A percentile compares a stretch with the other conserved stretches of the same genome.
Evolutionary conservation across 805 yeast genomes (phyloP).

Genomic region (Lachancea dasiensis): DNA sequence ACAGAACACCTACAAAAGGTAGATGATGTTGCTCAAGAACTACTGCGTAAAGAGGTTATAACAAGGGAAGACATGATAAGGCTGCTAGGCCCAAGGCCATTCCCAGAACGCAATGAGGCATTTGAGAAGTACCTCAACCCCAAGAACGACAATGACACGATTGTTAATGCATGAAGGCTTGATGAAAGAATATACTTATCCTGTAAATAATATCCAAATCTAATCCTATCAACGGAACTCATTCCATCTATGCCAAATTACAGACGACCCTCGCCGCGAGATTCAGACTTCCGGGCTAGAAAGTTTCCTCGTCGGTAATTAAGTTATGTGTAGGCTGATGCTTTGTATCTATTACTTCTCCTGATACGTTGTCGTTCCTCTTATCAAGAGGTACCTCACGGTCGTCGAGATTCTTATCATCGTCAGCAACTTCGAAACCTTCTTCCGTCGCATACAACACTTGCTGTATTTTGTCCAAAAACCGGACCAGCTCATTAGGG

Average conservation of each 20-base stretch:
- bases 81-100: conserved; percentile 86
- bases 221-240: neutral
- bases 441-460: conserved; percentile 78
- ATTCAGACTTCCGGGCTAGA: too few relatives aligned
- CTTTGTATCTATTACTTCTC: conserved; percentile 19
- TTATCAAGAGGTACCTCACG: conserved; percentile 1
- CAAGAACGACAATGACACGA: conserved; percentile 11
- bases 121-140: conserved; percentile 78
- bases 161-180: conserved; percentile 7
- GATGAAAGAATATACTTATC: conserved; percentile 3
- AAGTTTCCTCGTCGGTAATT: conserved; percentile 33
- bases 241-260: neutral
- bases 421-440: conserved; percentile 58
- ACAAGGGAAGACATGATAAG: conserved; percentile 93
- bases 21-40: conserved; percentile 79
- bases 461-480: conserved; percentile 59
- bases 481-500: conserved; percentile 34
- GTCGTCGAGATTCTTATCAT: conserved; percentile 17
- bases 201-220: conserved; percentile 8
- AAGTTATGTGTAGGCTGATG: conserved; percentile 22
- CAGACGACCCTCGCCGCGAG: too few relatives aligned
- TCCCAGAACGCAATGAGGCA: conserved; percentile 83
- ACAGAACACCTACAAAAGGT: conserved; percentile 65
- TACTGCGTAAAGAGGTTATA: conserved; percentile 80
- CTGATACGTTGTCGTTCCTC: conserved; percentile 24